phyloP scores from a whole-genome alignment of 345 rosid genomes.

The Citrus trifoliata region DNA sequence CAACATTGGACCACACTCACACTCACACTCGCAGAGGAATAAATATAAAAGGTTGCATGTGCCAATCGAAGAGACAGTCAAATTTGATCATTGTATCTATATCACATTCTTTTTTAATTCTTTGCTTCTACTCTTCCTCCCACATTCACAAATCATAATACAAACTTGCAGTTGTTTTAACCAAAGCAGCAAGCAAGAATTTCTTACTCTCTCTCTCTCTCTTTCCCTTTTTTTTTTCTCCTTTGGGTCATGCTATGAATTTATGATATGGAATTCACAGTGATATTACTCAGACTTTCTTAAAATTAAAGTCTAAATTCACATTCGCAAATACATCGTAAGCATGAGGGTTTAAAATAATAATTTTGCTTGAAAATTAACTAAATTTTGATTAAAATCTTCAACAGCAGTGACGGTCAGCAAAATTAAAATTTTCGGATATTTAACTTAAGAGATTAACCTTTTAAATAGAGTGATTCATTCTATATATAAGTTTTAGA shows the following conservation, averaged over 20 bases:
- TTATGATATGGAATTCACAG: neutral
- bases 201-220: no score
- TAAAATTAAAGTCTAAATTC: neutral
- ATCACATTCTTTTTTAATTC: neutral
- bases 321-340: neutral
- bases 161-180: neutral
- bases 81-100: neutral
- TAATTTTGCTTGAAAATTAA: no score
- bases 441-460: no score
- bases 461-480: no score
- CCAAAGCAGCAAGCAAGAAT: no score
- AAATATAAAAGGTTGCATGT: neutral
- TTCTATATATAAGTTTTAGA: no score
- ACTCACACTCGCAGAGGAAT: neutral
- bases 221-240: neutral
- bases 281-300: neutral
- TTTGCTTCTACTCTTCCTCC: constrained; percentile 9
- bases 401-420: no score
- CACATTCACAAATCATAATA: no score
- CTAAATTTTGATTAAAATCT: no score
- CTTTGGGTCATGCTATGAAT: no score
- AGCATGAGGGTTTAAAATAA: neutral
- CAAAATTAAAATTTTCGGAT: no score
- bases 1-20: neutral
- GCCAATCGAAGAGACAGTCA: constrained; percentile 4